Evolutionary conservation across 768 basidiomycete species (phyloP).

Genomic region (Chalciporus pseudorubinellus): DNA sequence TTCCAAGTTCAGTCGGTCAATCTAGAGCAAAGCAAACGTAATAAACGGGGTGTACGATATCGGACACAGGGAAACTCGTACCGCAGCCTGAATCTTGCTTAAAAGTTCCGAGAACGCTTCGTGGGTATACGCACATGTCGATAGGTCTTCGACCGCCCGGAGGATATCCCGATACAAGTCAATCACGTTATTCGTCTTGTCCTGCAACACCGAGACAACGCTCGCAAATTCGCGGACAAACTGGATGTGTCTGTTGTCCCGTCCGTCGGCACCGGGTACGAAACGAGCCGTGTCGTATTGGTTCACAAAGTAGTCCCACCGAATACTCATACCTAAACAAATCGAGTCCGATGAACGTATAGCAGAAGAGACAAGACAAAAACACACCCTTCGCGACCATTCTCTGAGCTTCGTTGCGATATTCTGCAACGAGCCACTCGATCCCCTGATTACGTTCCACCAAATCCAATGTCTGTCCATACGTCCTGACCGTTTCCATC

Average conservation of each 20-base stretch:
- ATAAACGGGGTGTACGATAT: no score
- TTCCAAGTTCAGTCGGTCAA: slow-evolving; percentile 92
- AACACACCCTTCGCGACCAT: slow-evolving; percentile 85
- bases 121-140: slow-evolving; percentile 79
- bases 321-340: slow-evolving; percentile 80
- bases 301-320: slow-evolving; percentile 97
- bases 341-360: neutral
- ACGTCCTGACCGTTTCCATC: slow-evolving; percentile 99
- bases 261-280: slow-evolving; percentile 67
- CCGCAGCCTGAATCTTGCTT: slow-evolving; percentile 78
- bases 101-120: slow-evolving; percentile 83
- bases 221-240: slow-evolving; percentile 96
- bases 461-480: slow-evolving; percentile 91
- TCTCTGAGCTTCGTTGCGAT: slow-evolving; percentile 87
- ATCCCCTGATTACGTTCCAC: slow-evolving; percentile 90
- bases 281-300: slow-evolving; percentile 85
- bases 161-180: slow-evolving; percentile 87
- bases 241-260: slow-evolving; percentile 85
- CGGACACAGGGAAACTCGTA: slow-evolving; percentile 33
- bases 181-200: slow-evolving; percentile 93
- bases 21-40: slow-evolving; percentile 39
- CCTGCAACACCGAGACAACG: slow-evolving; percentile 89
- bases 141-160: slow-evolving; percentile 81
- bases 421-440: slow-evolving; percentile 92
- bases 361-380: neutral